Conservation (phyloP, 805 yeast species). For the Pichia deserticola region DNA sequence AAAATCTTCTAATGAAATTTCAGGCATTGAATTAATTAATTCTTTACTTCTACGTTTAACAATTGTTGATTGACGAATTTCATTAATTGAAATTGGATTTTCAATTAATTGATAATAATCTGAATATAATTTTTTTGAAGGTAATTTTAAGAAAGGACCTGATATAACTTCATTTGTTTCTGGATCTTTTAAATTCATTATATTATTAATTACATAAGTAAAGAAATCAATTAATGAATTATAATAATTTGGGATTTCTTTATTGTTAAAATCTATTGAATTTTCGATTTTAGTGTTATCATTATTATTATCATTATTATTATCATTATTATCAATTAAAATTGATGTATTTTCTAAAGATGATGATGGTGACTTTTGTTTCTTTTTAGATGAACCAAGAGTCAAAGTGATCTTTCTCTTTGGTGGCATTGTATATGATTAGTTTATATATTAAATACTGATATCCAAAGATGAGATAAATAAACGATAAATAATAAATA, state of each 20-base stretch:
- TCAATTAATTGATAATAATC: constrained; percentile 63
- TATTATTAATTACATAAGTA: constrained; percentile 5
- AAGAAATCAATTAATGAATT: constrained; percentile 7
- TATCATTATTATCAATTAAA: no score
- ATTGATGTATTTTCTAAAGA: no score
- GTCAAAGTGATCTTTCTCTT: constrained; percentile 2
- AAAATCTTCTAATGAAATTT: constrained; percentile 37
- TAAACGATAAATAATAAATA: no score
- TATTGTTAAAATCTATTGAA: no score
- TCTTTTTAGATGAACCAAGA: not conserved
- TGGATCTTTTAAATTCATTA: constrained; percentile 11
- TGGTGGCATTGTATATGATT: constrained; percentile 5
- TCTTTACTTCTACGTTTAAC: constrained; percentile 2
- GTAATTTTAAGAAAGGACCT: constrained; percentile 58
- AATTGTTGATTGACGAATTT: constrained; percentile 43
- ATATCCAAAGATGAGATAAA: no score
- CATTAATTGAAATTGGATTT: constrained; percentile 63
- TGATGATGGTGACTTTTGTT: not conserved
- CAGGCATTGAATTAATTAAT: constrained; percentile 18
- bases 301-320: no score
- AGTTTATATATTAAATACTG: no score
- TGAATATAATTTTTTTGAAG: constrained; percentile 65
- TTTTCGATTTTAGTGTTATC: no score
- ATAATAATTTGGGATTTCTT: not conserved
- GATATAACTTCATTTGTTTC: constrained; percentile 25